Evolutionary conservation across 116 monocot species (phyloP).

Genomic region (Zostera marina): DNA sequence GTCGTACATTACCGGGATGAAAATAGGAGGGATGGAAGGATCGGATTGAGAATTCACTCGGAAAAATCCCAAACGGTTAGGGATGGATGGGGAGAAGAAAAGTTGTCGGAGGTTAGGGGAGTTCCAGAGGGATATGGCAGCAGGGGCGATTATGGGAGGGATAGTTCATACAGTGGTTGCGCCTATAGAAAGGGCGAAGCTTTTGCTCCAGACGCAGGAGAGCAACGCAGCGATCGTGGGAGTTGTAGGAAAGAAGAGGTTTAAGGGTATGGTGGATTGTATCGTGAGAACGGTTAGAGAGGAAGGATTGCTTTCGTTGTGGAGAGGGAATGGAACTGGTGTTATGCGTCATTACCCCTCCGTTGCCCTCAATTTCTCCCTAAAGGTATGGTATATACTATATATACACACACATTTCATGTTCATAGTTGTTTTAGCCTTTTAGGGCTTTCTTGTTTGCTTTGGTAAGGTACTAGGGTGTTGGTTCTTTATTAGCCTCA

Average conservation of each 20-base stretch:
- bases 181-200: conserved; percentile 90
- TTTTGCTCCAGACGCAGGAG: conserved; percentile 95
- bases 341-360: conserved; percentile 94
- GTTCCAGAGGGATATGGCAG: conserved; percentile 73
- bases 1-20: too few species aligned
- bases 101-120: conserved; percentile 10
- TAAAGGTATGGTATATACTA: conserved; percentile 44
- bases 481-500: too few species aligned
- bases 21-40: too few species aligned
- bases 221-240: conserved; percentile 76
- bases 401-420: too few species aligned
- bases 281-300: conserved; percentile 63
- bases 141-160: conserved; percentile 90
- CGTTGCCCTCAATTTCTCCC: conserved; percentile 97
- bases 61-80: neutral
- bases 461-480: too few species aligned
- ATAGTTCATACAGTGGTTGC: conserved; percentile 89
- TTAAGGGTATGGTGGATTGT: conserved; percentile 83
- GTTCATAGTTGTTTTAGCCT: too few species aligned
- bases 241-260: conserved; percentile 15
- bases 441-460: too few species aligned
- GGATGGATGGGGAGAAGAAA: neutral
- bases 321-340: conserved; percentile 93
- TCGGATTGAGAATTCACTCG: too few species aligned
- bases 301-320: conserved; percentile 83